A percentile compares a stretch with the other conserved stretches of the same genome.
phyloP scores from a whole-genome alignment of 2,329 filamentous ascomycete genomes.

The Exophiala mesophila region DNA sequence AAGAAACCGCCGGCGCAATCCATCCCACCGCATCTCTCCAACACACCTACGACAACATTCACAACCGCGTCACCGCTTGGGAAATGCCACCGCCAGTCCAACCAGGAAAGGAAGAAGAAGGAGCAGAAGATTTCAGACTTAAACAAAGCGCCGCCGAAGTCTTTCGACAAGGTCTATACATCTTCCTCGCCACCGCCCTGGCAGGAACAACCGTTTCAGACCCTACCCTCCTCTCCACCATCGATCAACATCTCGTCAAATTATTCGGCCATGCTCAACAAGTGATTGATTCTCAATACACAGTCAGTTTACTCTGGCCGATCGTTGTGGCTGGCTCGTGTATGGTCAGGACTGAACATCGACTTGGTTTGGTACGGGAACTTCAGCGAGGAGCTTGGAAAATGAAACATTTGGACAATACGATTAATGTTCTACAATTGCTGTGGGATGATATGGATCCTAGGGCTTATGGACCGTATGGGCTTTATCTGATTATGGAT shows the following conservation, averaged over 20 bases:
- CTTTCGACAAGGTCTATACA: conserved; percentile 12
- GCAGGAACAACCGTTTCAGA: conserved; percentile 12
- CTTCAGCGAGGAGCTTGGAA: neutral
- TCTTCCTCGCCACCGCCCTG: conserved; percentile 8
- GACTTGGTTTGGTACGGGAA: neutral
- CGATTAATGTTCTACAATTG: conserved; percentile 11
- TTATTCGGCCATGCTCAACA: neutral
- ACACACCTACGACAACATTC: neutral
- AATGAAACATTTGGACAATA: no score
- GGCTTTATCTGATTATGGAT: conserved; percentile 19
- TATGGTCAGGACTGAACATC: conserved; percentile 12
- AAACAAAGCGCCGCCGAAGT: conserved; percentile 10
- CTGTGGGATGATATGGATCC: conserved; percentile 19
- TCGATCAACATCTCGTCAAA: conserved; percentile 11
- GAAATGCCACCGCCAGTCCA: conserved; percentile 6
- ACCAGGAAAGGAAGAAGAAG: conserved; percentile 5
- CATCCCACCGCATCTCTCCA: neutral
- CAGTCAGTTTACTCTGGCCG: conserved; percentile 18
- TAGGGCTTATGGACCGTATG: conserved; percentile 18
- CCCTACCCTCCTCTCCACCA: conserved; percentile 9
- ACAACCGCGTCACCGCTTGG: conserved; percentile 5
- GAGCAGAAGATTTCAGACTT: conserved; percentile 4
- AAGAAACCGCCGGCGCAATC: conserved; percentile 6
- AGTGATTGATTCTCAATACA: conserved; percentile 5
- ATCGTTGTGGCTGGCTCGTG: conserved; percentile 23